Conservation (phyloP, 805 yeast genomes). For the Cyberlindnera americana region DNA sequence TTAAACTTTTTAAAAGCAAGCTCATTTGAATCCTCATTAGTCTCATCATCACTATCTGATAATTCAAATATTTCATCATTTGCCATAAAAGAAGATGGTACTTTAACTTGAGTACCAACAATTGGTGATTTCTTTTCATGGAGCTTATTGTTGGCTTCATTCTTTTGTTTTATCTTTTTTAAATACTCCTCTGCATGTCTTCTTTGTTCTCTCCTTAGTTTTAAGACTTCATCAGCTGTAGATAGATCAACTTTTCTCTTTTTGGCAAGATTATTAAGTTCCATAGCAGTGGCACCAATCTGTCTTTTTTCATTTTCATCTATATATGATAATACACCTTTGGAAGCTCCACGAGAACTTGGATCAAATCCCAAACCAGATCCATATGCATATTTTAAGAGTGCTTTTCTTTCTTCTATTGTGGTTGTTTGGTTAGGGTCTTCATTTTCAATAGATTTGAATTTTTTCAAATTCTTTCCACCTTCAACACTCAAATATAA, state of each 20-base stretch:
- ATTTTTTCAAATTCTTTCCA: slow-evolving; percentile 28
- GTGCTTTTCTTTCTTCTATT: slow-evolving; percentile 26
- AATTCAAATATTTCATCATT: slow-evolving; percentile 4
- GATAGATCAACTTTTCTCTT: slow-evolving; percentile 33
- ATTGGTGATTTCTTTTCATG: not conserved
- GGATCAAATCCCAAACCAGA: slow-evolving; percentile 52
- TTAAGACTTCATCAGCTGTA: slow-evolving; percentile 30
- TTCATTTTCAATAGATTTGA: slow-evolving; percentile 1
- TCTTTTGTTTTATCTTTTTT: slow-evolving; percentile 25
- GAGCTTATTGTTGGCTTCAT: not conserved
- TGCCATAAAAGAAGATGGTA: slow-evolving; percentile 3
- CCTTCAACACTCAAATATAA: slow-evolving; percentile 13
- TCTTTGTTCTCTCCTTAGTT: slow-evolving; percentile 28
- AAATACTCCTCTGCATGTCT: slow-evolving; percentile 29
- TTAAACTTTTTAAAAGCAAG: slow-evolving; percentile 8
- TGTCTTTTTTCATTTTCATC: slow-evolving; percentile 20
- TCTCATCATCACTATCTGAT: slow-evolving; percentile 3
- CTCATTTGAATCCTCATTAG: not conserved
- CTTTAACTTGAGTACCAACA: not conserved
- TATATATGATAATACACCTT: slow-evolving; percentile 14
- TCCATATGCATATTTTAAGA: slow-evolving; percentile 38
- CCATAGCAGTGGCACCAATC: slow-evolving; percentile 23
- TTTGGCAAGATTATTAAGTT: slow-evolving; percentile 28
- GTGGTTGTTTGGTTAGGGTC: slow-evolving; percentile 16
- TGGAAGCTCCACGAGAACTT: slow-evolving; percentile 28